phyloP scores from a whole-genome alignment of 805 yeast genomes.

The Ogataea zsoltii region DNA sequence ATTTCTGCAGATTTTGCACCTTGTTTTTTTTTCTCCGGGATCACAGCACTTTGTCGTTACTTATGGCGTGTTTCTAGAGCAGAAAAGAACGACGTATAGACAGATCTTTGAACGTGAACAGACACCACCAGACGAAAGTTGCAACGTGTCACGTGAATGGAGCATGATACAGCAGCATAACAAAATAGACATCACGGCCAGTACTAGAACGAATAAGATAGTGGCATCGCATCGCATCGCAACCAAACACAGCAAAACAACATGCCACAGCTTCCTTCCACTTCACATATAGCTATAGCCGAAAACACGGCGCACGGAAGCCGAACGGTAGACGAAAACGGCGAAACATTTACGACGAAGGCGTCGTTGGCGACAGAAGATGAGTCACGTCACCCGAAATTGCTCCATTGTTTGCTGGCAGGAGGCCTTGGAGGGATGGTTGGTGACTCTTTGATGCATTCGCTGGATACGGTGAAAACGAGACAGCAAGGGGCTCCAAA shows the following conservation, averaged over 20 bases:
- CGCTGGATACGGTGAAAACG: conserved; percentile 94
- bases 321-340: too few species aligned
- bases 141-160: neutral
- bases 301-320: conserved; percentile 4
- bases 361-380: conserved; percentile 3
- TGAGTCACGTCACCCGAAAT: conserved; percentile 37
- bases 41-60: too few species aligned
- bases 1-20: too few species aligned
- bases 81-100: neutral
- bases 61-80: neutral
- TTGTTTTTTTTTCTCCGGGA: too few species aligned
- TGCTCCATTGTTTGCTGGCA: conserved; percentile 69
- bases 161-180: conserved; percentile 3
- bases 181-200: neutral
- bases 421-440: conserved; percentile 95
- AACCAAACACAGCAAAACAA: neutral
- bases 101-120: neutral
- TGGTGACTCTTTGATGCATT: conserved; percentile 93
- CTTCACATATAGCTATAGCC: conserved; percentile 17
- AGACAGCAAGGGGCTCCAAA: conserved; percentile 93
- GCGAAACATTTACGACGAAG: neutral
- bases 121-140: neutral
- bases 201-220: neutral
- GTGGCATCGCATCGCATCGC: neutral
- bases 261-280: conserved; percentile 18